Percentiles rank a stretch among this genome's conserved stretches.
Evolutionary conservation across 2,329 filamentous ascomycete species (phyloP).

Genomic region (Cladophialophora immunda): DNA sequence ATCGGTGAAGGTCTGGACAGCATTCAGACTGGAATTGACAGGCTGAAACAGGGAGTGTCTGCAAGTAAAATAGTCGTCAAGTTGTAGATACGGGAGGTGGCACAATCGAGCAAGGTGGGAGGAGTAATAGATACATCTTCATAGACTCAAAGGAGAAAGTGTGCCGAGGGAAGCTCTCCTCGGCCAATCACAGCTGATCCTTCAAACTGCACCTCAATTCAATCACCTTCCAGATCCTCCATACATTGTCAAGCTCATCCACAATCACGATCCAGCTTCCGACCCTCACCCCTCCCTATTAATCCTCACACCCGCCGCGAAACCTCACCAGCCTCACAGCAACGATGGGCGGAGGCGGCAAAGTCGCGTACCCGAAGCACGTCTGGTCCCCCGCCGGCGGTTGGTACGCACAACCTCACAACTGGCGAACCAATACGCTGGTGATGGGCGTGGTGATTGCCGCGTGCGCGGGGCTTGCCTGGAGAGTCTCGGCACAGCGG

Average conservation of each 20-base stretch:
- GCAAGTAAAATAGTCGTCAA: constrained; percentile 55
- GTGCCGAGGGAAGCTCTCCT: constrained; percentile 8
- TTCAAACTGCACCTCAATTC: constrained; percentile 22
- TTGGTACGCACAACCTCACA: constrained; percentile 93
- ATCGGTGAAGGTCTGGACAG: constrained; percentile 53
- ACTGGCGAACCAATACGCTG: constrained; percentile 94
- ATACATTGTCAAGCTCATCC: background rate
- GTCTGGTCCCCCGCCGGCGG: constrained; percentile 98
- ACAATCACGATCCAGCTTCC: background rate
- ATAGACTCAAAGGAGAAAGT: constrained; percentile 2
- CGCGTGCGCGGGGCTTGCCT: constrained; percentile 73
- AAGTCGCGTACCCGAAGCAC: constrained; percentile 83
- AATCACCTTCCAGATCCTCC: background rate
- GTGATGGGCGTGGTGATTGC: constrained; percentile 74
- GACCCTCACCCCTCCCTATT: background rate
- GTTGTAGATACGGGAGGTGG: too few species aligned
- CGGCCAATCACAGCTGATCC: constrained; percentile 21
- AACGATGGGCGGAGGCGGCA: constrained; percentile 77
- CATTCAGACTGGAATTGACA: constrained; percentile 53
- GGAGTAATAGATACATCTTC: background rate
- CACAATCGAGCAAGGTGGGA: too few species aligned
- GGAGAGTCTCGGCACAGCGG: constrained; percentile 76
- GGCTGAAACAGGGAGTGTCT: constrained; percentile 50
- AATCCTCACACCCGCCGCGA: background rate
- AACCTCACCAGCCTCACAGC: constrained; percentile 12